Evolutionary conservation across 176 grass and related monocot genomes (phyloP).

Genomic region (Carex pumila): DNA sequence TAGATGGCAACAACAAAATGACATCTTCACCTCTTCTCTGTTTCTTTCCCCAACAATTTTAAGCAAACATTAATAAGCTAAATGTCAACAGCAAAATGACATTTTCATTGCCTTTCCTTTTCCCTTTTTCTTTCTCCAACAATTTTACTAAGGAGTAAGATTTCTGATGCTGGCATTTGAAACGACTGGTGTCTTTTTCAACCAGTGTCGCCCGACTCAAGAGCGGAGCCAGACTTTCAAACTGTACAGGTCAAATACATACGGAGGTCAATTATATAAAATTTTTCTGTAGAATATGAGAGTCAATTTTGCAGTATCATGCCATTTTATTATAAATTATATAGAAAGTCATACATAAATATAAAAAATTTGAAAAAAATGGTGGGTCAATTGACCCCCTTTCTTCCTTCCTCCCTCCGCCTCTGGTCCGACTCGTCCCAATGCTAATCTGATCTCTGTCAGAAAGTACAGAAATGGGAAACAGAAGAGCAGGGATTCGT

Average conservation of each 20-base stretch:
- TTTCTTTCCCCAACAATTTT: neutral
- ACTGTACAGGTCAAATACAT: no score
- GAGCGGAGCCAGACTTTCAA: no score
- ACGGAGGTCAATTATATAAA: no score
- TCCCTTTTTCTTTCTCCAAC: neutral
- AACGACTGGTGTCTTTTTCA: neutral
- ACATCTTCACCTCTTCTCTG: neutral
- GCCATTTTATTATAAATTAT: no score
- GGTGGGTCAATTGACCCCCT: no score
- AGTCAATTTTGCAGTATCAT: no score
- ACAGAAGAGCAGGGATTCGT: neutral
- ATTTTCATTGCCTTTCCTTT: neutral
- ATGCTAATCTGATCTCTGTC: neutral
- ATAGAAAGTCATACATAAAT: no score
- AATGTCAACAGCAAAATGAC: neutral
- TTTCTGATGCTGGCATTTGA: neutral
- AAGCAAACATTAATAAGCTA: neutral
- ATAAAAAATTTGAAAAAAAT: no score
- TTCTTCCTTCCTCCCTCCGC: no score
- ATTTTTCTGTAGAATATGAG: no score
- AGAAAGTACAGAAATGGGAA: neutral
- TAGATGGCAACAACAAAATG: constrained; percentile 1
- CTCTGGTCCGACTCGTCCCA: neutral
- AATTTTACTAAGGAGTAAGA: neutral
- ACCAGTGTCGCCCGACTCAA: neutral